phyloP scores from a whole-genome alignment of 2,329 filamentous ascomycete genomes.

The Ophiostoma quercus region DNA sequence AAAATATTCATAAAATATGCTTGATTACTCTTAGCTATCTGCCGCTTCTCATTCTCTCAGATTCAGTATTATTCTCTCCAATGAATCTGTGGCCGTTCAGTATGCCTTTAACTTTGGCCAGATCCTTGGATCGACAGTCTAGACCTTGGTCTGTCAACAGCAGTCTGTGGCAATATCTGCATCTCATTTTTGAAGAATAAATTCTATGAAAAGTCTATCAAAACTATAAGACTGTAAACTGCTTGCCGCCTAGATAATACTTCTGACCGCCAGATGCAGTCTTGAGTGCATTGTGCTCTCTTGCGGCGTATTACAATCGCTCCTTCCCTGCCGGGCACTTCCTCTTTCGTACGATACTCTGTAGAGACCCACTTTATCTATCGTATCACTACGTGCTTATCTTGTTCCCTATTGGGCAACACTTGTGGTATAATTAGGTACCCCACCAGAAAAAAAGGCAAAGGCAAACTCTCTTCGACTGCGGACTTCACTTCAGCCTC shows the following conservation, averaged over 20 bases:
- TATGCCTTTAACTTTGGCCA: neutral
- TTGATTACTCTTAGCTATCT: neutral
- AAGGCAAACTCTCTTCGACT: neutral
- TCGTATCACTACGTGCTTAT: neutral
- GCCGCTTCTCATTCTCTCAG: too few species aligned
- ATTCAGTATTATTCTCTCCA: neutral
- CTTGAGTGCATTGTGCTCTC: neutral
- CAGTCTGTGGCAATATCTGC: neutral
- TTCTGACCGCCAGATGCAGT: neutral
- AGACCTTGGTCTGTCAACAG: neutral
- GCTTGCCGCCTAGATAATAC: neutral
- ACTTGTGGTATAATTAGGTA: neutral
- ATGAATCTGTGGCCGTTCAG: neutral
- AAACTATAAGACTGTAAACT: too few species aligned
- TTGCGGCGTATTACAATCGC: neutral
- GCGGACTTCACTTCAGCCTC: neutral
- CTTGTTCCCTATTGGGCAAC: neutral
- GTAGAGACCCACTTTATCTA: neutral
- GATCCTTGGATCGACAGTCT: neutral
- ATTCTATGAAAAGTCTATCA: too few species aligned
- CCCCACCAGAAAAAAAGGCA: conserved; percentile 10
- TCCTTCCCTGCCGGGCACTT: neutral
- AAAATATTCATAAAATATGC: neutral
- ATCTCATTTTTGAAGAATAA: neutral
- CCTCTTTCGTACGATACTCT: neutral